Conservation (phyloP, 2,329 filamentous ascomycete species). For the Penicillium sumatraense region DNA sequence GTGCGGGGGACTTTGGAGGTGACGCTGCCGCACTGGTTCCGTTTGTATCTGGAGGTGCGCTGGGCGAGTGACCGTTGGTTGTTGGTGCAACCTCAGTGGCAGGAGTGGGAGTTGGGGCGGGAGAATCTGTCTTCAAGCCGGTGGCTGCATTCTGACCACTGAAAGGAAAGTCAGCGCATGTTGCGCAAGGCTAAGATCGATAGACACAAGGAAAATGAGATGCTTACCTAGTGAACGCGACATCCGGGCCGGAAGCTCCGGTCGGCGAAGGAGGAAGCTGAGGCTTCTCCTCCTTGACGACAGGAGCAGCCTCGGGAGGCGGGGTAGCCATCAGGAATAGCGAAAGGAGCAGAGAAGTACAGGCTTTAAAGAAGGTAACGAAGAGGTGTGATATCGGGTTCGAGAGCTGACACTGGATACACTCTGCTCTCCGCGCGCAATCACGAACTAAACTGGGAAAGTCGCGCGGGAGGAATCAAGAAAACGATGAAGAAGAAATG, state of each 20-base stretch:
- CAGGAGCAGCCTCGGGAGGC: slow-evolving; percentile 45
- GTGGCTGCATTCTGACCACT: slow-evolving; percentile 29
- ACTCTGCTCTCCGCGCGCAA: slow-evolving; percentile 36
- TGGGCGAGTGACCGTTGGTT: slow-evolving; percentile 37
- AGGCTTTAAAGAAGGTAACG: slow-evolving; percentile 29
- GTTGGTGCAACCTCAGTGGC: slow-evolving; percentile 17
- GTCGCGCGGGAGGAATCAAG: slow-evolving; percentile 26
- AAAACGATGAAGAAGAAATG: slow-evolving; percentile 20
- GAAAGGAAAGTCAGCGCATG: slow-evolving; percentile 11
- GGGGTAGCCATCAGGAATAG: slow-evolving; percentile 46
- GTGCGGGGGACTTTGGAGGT: slow-evolving; percentile 35
- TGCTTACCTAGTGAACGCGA: slow-evolving; percentile 36
- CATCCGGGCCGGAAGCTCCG: slow-evolving; percentile 34
- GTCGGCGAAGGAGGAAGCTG: slow-evolving; percentile 43
- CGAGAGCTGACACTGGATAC: slow-evolving; percentile 38
- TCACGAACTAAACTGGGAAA: slow-evolving; percentile 35
- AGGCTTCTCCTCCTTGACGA: slow-evolving; percentile 47
- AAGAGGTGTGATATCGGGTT: slow-evolving; percentile 22
- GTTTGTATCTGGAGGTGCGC: slow-evolving; percentile 31
- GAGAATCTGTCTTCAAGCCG: slow-evolving; percentile 30
- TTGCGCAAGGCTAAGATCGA: background rate
- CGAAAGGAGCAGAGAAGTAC: slow-evolving; percentile 19
- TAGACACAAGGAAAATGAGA: background rate
- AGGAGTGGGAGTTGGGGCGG: slow-evolving; percentile 4
- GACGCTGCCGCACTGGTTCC: slow-evolving; percentile 32